A percentile compares a stretch with the other conserved stretches of the same genome.
These are phyloP conservation scores for Cercospora sesami DNA, from an alignment of 2,329 filamentous ascomycete genomes.

Conservation along the genomic window DNA sequence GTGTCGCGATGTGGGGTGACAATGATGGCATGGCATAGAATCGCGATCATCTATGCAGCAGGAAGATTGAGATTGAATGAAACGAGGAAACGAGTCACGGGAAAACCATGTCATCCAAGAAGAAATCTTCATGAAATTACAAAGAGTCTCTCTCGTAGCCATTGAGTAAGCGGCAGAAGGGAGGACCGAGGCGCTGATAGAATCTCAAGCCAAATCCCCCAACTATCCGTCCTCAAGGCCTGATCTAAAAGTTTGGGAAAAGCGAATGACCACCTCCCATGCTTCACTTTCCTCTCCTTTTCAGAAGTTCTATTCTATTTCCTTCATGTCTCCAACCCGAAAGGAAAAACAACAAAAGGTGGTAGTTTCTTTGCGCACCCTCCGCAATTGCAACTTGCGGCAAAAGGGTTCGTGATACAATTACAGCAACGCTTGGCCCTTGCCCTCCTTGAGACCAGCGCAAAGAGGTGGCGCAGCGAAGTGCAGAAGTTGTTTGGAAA, in stretches of 20 bases:
- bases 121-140: slow-evolving; percentile 1
- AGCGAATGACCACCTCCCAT: background rate
- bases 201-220: background rate
- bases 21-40: background rate
- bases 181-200: background rate
- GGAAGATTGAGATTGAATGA: background rate
- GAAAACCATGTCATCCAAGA: background rate
- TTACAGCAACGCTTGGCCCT: background rate
- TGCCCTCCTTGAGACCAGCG: background rate
- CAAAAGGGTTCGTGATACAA: slow-evolving; percentile 9
- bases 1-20: background rate
- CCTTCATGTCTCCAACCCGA: background rate
- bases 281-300: background rate
- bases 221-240: background rate
- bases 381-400: slow-evolving; percentile 2
- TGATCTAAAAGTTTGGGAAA: background rate
- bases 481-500: background rate
- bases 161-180: background rate
- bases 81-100: background rate
- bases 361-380: background rate
- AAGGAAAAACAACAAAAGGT: background rate
- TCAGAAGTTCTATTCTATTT: background rate
- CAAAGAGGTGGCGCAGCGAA: background rate
- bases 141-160: background rate
- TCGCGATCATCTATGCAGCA: background rate